Evolutionary conservation across 371 early-diverging fungal genomes (phyloP), one percentile per base, ranked within the genome.

Genomic region (Mortierella sp.): DNA sequence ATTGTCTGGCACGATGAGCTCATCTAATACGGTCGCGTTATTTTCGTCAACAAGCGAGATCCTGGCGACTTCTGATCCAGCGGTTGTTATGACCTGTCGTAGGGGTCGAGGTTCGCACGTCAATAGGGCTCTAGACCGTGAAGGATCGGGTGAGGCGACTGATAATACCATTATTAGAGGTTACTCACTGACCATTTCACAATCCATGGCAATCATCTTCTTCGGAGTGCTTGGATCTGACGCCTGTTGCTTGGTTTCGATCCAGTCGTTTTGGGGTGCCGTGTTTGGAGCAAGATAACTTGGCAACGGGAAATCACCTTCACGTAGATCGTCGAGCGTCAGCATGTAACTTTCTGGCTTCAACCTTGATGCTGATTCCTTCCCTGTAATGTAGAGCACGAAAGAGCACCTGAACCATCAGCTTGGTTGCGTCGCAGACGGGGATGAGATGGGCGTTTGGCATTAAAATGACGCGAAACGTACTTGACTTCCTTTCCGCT

Each of bases 31-130:
- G 7, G 82, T 81, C n/a, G 67, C 63, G 0, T 84, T 82, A 43
- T 84, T 50, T 19, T 85, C 85, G 61, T 86, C 84, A 10, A 93
- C 79, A 9, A 92, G 64, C 0, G 93, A 84, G 2, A 92, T 80
- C 55, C 94, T 90, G 1, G 93, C 88, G 30, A 93, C 69, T 38
- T 90, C 89, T 63, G 85, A 82, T 13, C 93, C 94, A 23, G 62
- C 80, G 1, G 71, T 67, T 14, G 92, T 91, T 61, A 85, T 81
- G 18, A 87, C 86, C 90, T 89, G 59, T 16, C 30, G 16, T 9
- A 21, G 1, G 21, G 16, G 38, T 38, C 42, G 18, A 42, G 3
- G 42, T 3, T 42, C 18, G 16, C 16, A 42, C 18, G 42, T 42
- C 42, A 6, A 42, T 18, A 18, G 16, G 42, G 42, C 42, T 16